phyloP scores from a whole-genome alignment of 1,284 basidiomycete species.

The Boletus semigastroideus region DNA sequence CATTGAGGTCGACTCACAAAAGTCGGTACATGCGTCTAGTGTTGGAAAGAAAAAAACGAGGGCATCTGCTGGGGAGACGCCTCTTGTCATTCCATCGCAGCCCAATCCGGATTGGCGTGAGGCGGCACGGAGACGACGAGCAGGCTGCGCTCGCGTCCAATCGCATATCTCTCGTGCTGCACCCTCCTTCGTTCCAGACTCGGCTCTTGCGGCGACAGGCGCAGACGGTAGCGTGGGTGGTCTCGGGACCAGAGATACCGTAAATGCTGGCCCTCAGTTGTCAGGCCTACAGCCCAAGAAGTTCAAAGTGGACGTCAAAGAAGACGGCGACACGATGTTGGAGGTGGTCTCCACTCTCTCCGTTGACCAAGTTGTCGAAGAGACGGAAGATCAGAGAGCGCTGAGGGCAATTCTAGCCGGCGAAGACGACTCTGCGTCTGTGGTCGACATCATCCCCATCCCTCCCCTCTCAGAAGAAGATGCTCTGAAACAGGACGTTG shows the following conservation, averaged over 20 bases:
- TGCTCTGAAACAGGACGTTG: slow-evolving; percentile 79
- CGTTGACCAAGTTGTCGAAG: slow-evolving; percentile 29
- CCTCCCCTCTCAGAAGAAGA: slow-evolving; percentile 69
- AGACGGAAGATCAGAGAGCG: slow-evolving; percentile 72
- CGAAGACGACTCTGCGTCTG: slow-evolving; percentile 40
- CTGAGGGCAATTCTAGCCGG: slow-evolving; percentile 70
- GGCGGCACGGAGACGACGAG: slow-evolving; percentile 56
- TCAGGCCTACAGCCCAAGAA: slow-evolving; percentile 58
- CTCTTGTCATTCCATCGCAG: slow-evolving; percentile 80
- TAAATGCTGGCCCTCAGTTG: slow-evolving; percentile 67
- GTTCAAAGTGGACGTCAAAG: slow-evolving; percentile 29
- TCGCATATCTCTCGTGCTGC: slow-evolving; percentile 4
- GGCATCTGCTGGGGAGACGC: slow-evolving; percentile 43
- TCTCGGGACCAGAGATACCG: slow-evolving; percentile 65
- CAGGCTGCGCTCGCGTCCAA: slow-evolving; percentile 22
- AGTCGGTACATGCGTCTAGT: slow-evolving; percentile 33
- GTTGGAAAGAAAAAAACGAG: slow-evolving; percentile 45
- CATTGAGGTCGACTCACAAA: slow-evolving; percentile 25
- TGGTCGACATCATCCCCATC: slow-evolving; percentile 55
- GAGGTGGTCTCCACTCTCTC: slow-evolving; percentile 14
- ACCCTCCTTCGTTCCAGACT: slow-evolving; percentile 65
- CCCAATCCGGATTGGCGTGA: slow-evolving; percentile 89
- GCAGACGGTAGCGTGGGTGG: slow-evolving; percentile 79
- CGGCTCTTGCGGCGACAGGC: slow-evolving; percentile 59
- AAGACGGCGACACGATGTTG: slow-evolving; percentile 22